Evolutionary conservation across 805 yeast species (phyloP).

Genomic region (Candida suzukii): DNA sequence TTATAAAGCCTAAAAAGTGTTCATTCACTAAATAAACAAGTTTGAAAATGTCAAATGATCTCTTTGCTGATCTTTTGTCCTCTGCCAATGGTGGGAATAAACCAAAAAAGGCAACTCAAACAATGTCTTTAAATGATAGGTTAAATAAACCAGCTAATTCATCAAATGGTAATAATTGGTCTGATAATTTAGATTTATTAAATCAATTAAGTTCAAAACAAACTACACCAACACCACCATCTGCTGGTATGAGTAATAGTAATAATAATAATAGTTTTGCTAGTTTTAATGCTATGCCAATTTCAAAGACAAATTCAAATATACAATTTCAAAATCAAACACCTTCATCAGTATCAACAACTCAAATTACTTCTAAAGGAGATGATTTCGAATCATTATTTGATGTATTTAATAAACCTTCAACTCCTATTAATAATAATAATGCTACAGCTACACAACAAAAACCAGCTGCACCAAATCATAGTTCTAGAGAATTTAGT

Average conservation of each 20-base stretch:
- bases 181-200: slow-evolving; percentile 30
- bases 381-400: slow-evolving; percentile 15
- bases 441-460: not conserved
- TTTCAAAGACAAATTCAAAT: not conserved
- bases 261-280: not conserved
- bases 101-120: slow-evolving; percentile 16
- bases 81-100: slow-evolving; percentile 16
- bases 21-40: too few relatives aligned
- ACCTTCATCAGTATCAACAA: not conserved
- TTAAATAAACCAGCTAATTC: slow-evolving; percentile 12
- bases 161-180: slow-evolving; percentile 19
- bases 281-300: not conserved
- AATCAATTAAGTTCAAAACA: slow-evolving; percentile 13
- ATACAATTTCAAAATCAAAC: not conserved
- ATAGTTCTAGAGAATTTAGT: not conserved
- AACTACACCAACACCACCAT: not conserved
- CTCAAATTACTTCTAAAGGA: not conserved
- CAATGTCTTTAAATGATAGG: slow-evolving; percentile 28
- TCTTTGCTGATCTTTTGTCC: slow-evolving; percentile 36
- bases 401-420: slow-evolving; percentile 12
- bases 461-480: not conserved
- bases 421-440: not conserved
- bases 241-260: not conserved
- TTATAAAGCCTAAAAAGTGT: not conserved
- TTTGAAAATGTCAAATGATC: slow-evolving; percentile 23